phyloP scores from a whole-genome alignment of 2,329 filamentous ascomycete species.

The Penicillium griseofulvum region DNA sequence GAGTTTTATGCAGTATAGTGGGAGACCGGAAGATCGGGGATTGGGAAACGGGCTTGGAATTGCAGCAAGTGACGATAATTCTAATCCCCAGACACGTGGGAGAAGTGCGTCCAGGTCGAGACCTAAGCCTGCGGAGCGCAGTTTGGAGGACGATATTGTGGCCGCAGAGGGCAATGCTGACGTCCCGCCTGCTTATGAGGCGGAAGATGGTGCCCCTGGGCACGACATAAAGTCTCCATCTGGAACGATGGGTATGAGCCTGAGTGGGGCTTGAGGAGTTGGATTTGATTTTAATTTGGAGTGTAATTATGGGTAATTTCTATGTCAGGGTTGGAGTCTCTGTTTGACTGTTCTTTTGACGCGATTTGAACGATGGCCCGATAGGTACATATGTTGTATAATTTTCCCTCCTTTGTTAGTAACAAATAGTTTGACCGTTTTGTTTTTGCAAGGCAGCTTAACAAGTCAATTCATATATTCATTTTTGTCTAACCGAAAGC shows the following conservation, averaged over 20 bases:
- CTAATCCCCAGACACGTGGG: too few species aligned
- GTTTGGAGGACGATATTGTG: not conserved
- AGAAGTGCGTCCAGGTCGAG: not conserved
- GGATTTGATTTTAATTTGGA: not conserved
- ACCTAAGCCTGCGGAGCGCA: not conserved
- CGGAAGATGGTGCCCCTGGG: not conserved
- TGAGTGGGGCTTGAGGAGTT: not conserved
- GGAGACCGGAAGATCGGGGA: not conserved
- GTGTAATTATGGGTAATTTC: not conserved
- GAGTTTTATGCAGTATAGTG: conserved; percentile 30
- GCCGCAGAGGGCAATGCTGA: conserved; percentile 1
- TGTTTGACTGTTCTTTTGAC: not conserved
- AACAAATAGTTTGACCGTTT: not conserved
- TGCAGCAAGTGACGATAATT: not conserved
- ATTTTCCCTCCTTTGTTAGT: conserved; percentile 1
- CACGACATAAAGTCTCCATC: conserved; percentile 14
- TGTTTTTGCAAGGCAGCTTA: not conserved
- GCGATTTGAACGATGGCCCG: not conserved
- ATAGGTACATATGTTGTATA: not conserved
- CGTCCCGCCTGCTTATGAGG: conserved; percentile 16
- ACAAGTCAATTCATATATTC: conserved; percentile 11
- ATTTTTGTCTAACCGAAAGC: conserved; percentile 25
- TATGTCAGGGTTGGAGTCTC: not conserved
- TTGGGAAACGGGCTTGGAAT: not conserved
- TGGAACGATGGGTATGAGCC: conserved; percentile 8